phyloP scores from a whole-genome alignment of 305 asterid species.

The Lippia alba region DNA sequence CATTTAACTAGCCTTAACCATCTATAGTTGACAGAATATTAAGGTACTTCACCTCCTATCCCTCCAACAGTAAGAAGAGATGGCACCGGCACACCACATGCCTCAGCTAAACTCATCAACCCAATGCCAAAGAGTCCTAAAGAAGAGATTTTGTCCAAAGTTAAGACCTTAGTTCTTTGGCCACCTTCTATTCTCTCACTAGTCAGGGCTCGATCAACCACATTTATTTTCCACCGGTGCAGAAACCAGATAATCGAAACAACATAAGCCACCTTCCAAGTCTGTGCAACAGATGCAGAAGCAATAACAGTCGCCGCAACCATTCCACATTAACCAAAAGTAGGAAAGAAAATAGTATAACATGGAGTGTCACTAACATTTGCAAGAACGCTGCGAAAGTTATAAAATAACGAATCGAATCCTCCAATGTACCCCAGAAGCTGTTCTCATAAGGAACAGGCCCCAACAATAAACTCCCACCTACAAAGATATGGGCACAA shows the following conservation, averaged over 20 bases:
- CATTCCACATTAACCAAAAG: constrained; percentile 44
- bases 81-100: constrained; percentile 90
- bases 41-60: constrained; percentile 74
- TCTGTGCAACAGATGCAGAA: constrained; percentile 62
- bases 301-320: constrained; percentile 76
- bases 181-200: constrained; percentile 50
- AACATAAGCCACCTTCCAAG: constrained; percentile 80
- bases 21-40: constrained; percentile 6
- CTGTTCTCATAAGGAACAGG: constrained; percentile 88
- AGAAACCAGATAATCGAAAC: constrained; percentile 85
- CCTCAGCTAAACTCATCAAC: constrained; percentile 86
- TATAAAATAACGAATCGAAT: constrained; percentile 69
- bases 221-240: constrained; percentile 84
- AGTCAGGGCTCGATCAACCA: constrained; percentile 66
- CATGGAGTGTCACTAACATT: constrained; percentile 56
- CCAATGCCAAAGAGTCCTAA: constrained; percentile 81
- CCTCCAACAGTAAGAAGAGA: constrained; percentile 96
- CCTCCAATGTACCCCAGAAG: constrained; percentile 93
- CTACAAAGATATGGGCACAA: too few relatives aligned
- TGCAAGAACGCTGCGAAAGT: constrained; percentile 78
- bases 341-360: neutral
- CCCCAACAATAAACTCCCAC: constrained; percentile 65
- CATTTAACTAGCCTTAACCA: neutral
- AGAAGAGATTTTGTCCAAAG: constrained; percentile 75
- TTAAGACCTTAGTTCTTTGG: constrained; percentile 64